Evolutionary conservation across 345 rosid species (phyloP), one percentile per base, ranked within the genome.

Genomic region (Citrus medica): DNA sequence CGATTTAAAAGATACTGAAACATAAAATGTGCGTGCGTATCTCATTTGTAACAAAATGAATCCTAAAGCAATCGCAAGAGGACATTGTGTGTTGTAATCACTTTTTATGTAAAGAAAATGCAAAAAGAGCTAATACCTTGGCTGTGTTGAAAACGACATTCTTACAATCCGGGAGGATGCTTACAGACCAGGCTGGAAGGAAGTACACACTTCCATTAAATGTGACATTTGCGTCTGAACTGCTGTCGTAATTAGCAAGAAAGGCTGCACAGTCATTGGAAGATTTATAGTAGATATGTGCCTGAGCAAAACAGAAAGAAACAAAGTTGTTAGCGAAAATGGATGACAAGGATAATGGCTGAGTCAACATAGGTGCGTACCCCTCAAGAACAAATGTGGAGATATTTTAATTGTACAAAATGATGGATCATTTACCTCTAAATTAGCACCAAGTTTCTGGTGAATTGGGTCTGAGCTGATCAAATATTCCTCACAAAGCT

Each of bases 101-200:
- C 42, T 38, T 38, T 38, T 8, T 7, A 32, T 2, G 9, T 2
- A 8, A 38, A 38, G 9, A 38, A 38, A 9, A 38, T 9, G 42
- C 42, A 0, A 9, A 38, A 38, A 38, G 42, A 38, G 42, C 42
- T 0, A 7, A 7, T 38, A 38, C 42, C 42, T 38, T 38, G 8
- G 42, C 42, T 7, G 94, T 89, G 86, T 87, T 90, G 79, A 83
- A 87, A 55, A 89, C 76, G 65, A 86, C 89, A 75, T 86, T 86
- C 81, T 78, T 86, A 69, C 92, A 90, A 75, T 90, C 94, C 19
- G 94, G 91, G 51, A 90, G 91, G 70, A 90, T 89, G 89, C 94
- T 90, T 21, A 90, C 92, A 25, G 94, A 90, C 94, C 94, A 90
- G 75, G 94, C 89, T 6, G 94, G 90, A 76, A 90, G 92, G 75